Evolutionary conservation across 1,284 basidiomycete species (phyloP).

Genomic region (Taiwanofungus camphoratus): DNA sequence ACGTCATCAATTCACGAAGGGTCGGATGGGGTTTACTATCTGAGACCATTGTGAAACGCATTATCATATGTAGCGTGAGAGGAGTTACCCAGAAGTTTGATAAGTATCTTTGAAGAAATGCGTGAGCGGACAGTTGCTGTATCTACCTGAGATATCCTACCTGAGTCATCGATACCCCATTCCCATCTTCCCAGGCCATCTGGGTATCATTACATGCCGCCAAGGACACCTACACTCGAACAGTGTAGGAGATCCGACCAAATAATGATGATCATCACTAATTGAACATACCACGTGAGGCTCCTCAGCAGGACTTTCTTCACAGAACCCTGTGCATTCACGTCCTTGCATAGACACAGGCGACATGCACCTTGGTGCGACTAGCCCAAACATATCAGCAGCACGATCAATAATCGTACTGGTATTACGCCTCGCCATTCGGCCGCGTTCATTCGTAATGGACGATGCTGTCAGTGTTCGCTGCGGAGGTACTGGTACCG

Average conservation of each 20-base stretch:
- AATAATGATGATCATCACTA: neutral
- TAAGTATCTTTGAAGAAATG: neutral
- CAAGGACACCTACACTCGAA: slow-evolving; percentile 20
- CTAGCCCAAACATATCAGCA: slow-evolving; percentile 1
- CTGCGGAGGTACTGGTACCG: too few species aligned
- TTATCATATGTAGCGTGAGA: too few species aligned
- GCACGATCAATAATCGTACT: neutral
- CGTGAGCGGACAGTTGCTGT: neutral
- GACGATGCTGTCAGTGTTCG: neutral
- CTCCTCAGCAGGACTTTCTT: slow-evolving; percentile 3
- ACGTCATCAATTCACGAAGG: slow-evolving; percentile 3
- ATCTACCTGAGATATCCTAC: slow-evolving; percentile 2
- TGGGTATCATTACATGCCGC: slow-evolving; percentile 19
- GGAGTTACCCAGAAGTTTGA: slow-evolving; percentile 1
- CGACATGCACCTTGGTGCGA: slow-evolving; percentile 7
- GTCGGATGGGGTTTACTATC: slow-evolving; percentile 1
- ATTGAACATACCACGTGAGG: slow-evolving; percentile 14
- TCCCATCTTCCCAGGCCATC: slow-evolving; percentile 17
- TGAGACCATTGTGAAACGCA: too few species aligned
- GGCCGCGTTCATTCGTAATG: neutral
- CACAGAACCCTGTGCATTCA: slow-evolving; percentile 17
- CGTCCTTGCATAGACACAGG: slow-evolving; percentile 5
- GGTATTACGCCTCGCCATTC: neutral
- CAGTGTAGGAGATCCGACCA: too few species aligned
- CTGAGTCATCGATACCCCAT: slow-evolving; percentile 17